These are phyloP conservation scores for Rossbeevera mucosa DNA, from an alignment of 768 basidiomycete genomes.

Conservation along the genomic window DNA sequence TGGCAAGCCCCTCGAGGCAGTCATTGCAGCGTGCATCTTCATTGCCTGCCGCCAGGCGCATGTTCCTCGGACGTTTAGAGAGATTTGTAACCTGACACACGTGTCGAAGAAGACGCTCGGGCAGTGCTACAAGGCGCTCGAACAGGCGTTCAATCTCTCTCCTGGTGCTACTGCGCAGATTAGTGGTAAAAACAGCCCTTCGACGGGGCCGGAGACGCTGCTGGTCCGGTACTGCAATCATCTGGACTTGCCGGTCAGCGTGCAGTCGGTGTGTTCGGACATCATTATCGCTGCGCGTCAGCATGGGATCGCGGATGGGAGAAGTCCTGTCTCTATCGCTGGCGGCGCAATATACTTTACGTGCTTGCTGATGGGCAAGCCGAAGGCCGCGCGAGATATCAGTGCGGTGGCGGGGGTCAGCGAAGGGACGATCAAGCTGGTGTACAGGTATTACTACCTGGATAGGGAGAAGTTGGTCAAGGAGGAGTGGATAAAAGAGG, in stretches of 20 bases:
- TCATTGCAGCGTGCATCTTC: constrained; percentile 97
- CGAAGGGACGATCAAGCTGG: constrained; percentile 91
- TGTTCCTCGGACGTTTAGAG: constrained; percentile 93
- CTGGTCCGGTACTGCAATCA: constrained; percentile 94
- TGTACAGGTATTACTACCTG: constrained; percentile 73
- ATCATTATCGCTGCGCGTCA: constrained; percentile 78
- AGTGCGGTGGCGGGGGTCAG: constrained; percentile 91
- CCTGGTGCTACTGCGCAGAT: constrained; percentile 69
- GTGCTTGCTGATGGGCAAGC: constrained; percentile 70
- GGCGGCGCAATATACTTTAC: constrained; percentile 97
- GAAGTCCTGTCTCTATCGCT: constrained; percentile 98
- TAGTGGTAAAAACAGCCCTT: constrained; percentile 34
- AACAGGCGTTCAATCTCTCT: constrained; percentile 82
- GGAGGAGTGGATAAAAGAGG: constrained; percentile 80
- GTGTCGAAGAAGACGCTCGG: constrained; percentile 94
- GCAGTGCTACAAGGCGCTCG: constrained; percentile 88
- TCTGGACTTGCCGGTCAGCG: constrained; percentile 74
- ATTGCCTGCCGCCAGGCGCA: constrained; percentile 94
- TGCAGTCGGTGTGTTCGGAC: constrained; percentile 79
- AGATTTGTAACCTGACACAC: constrained; percentile 89
- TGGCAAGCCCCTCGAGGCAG: constrained; percentile 87
- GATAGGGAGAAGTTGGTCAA: constrained; percentile 78
- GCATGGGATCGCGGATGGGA: constrained; percentile 86
- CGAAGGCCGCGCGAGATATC: constrained; percentile 80
- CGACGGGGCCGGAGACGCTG: constrained; percentile 77